phyloP scores from a whole-genome alignment of 2,329 filamentous ascomycete genomes.

The Venturia nashicola region DNA sequence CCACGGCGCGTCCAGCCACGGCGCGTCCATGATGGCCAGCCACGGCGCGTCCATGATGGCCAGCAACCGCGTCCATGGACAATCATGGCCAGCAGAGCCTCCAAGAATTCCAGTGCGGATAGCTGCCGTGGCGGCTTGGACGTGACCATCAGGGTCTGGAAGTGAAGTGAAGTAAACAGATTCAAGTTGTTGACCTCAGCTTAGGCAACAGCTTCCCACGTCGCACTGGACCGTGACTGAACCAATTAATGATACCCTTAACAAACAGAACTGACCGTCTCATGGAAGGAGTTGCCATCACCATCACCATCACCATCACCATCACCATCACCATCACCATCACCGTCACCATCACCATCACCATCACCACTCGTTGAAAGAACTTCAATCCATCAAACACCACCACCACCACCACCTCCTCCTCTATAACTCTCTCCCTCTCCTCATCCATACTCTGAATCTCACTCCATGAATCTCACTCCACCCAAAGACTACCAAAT shows the following conservation, averaged over 20 bases:
- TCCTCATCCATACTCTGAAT: background rate
- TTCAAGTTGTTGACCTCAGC: no score
- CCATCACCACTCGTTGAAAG: background rate
- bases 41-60: background rate
- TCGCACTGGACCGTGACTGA: no score
- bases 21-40: no score
- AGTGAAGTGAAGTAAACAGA: background rate
- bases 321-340: background rate
- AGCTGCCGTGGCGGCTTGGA: background rate
- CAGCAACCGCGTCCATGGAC: background rate
- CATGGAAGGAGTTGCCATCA: background rate
- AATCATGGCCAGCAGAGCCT: background rate
- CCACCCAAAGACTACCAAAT: background rate
- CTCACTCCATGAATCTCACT: background rate
- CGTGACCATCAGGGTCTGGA: background rate
- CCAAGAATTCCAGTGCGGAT: background rate
- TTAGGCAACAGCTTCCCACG: no score
- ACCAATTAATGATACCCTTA: no score
- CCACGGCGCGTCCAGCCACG: no score
- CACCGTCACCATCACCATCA: no score
- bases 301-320: background rate
- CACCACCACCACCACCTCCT: background rate
- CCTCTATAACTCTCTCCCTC: background rate
- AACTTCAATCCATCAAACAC: background rate
- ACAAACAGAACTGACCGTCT: background rate